Conservation (phyloP, 2,329 filamentous ascomycete genomes). For the Hirsutella thompsonii region DNA sequence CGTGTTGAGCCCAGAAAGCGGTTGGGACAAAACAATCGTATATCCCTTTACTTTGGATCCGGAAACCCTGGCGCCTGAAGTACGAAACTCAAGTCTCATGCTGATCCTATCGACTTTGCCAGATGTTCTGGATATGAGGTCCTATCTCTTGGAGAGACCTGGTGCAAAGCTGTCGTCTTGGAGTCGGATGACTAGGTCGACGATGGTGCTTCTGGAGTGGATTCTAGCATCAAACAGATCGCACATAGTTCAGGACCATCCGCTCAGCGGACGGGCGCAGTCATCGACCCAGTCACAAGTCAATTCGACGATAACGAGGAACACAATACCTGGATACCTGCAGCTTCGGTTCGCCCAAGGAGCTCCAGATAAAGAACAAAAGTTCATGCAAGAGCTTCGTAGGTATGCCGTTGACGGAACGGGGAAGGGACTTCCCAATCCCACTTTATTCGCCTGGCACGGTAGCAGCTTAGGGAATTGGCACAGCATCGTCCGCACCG, state of each 20-base stretch:
- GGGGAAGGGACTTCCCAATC: slow-evolving; percentile 28
- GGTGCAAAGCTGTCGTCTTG: slow-evolving; percentile 27
- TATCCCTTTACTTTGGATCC: slow-evolving; percentile 13
- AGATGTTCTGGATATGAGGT: slow-evolving; percentile 42
- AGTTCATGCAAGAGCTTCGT: slow-evolving; percentile 51
- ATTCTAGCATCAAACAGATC: slow-evolving; percentile 83
- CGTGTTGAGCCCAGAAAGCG: slow-evolving; percentile 1
- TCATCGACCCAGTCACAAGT: no score
- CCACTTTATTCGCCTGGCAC: slow-evolving; percentile 79
- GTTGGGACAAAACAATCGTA: slow-evolving; percentile 8
- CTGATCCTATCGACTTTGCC: slow-evolving; percentile 48
- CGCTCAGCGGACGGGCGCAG: not conserved
- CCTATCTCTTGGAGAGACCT: slow-evolving; percentile 27
- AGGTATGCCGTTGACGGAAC: slow-evolving; percentile 20
- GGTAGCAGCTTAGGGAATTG: slow-evolving; percentile 67
- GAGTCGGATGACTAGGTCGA: slow-evolving; percentile 48
- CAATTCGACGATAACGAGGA: no score
- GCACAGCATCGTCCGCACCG: slow-evolving; percentile 80
- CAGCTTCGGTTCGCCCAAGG: slow-evolving; percentile 86
- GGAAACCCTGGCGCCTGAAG: slow-evolving; percentile 6
- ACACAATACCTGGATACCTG: slow-evolving; percentile 35
- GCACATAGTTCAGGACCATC: slow-evolving; percentile 62
- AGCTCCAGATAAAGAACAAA: slow-evolving; percentile 71
- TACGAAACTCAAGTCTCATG: slow-evolving; percentile 16
- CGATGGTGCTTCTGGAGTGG: slow-evolving; percentile 64